Evolutionary conservation across 345 rosid genomes (phyloP), one percentile per base, ranked within the genome.

Genomic region (Heritiera littoralis): DNA sequence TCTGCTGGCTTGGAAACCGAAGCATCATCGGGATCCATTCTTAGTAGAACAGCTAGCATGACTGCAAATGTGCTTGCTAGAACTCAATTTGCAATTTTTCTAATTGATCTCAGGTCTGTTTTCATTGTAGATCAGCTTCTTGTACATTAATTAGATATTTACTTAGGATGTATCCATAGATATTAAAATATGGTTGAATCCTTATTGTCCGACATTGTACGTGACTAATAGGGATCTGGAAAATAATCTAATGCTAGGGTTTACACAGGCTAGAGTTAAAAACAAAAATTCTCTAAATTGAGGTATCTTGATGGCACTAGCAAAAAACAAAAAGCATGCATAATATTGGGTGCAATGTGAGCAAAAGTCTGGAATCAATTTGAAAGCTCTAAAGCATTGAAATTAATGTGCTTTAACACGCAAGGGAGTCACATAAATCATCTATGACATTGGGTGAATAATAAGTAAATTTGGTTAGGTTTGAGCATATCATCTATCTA

Each of bases 1-100:
- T 96, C 99, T 28, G 99, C 98, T 81, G 99, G 99, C 71, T 86
- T 96, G 46, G 99, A 96, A 88, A 90, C 97, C 6, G 99, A 92
- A 76, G 98, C 92, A 6, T 75, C 94, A 79, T 89, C 97, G 0
- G 97, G 97, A 66, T 91, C 98, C 75, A 93, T 96, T 83, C 93
- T 96, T 6, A 89, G 89, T 69, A 89, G 98, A 85, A 96, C 99
- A 4, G 87, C 98, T 5, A 73, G 82, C 63, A 92, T 96, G 95
- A 92, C 94, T 2, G 98, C 97, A 17, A 96, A 86, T 65, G 92
- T 94, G 66, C 87, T 96, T 8, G 86, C 94, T 28, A 91, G 90
- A 85, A 92, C 94, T 78, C 94, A 94, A 23, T 94, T 96, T 69
- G 94, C 92, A 0, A 78, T 96, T 79, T 90, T 94, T 83, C 84